Evolutionary conservation across 2,329 filamentous ascomycete species (phyloP).

Genomic region (Colletotrichum limetticola): DNA sequence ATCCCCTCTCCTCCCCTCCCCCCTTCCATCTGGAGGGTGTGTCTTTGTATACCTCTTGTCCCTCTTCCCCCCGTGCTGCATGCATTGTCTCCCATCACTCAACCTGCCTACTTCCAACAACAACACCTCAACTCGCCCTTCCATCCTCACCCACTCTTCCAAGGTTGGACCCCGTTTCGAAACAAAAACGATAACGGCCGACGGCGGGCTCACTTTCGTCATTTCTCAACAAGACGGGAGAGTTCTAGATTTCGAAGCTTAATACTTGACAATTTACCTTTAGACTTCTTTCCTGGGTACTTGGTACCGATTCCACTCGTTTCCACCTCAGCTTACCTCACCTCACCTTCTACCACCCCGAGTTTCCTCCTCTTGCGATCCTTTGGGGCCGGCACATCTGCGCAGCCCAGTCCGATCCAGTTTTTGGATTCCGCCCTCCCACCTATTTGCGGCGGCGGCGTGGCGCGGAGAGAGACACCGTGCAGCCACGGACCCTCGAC

Average conservation of each 20-base stretch:
- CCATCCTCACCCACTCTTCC: background rate
- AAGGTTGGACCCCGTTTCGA: constrained; percentile 14
- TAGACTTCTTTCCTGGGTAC: constrained; percentile 47
- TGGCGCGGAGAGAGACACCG: constrained; percentile 28
- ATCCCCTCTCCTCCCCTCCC: constrained; percentile 1
- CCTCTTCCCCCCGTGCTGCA: background rate
- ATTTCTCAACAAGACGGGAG: background rate
- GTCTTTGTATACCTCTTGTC: constrained; percentile 2
- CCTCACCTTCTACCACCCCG: constrained; percentile 15
- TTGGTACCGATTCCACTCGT: constrained; percentile 67
- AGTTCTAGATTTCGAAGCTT: background rate
- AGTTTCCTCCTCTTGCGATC: background rate
- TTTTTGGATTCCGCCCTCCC: constrained; percentile 2
- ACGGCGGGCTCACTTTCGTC: constrained; percentile 18
- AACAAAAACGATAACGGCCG: constrained; percentile 11
- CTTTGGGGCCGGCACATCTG: background rate
- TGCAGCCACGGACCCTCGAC: constrained; percentile 30
- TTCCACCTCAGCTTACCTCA: constrained; percentile 38
- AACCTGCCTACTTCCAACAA: background rate
- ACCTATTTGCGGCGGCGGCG: constrained; percentile 22
- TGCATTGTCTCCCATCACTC: background rate
- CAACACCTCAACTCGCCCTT: background rate
- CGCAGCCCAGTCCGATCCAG: background rate
- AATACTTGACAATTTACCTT: background rate
- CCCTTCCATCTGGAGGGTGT: constrained; percentile 19